Base-by-base conservation (phyloP, 1,284 basidiomycete genomes). In the Porogramme epimiltina region DNA sequence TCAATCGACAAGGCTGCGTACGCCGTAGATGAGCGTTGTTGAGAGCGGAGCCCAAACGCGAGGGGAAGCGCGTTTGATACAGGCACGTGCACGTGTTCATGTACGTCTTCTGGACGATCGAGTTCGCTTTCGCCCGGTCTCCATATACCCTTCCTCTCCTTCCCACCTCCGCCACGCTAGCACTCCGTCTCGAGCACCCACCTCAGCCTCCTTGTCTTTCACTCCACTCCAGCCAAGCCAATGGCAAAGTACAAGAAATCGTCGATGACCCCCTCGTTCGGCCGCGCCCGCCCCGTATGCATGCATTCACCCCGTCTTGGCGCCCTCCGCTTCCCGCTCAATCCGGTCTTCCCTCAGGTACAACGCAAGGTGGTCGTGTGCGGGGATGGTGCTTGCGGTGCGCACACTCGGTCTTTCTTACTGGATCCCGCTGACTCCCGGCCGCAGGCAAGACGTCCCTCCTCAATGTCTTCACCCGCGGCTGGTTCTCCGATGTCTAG, bases 301-400 rank as follows among this genome's bases (percentile, higher is more conserved):
- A 15, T 20, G 18, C 19, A 13, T 22, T 40, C 40, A 16, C 23
- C 45, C 31, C 19, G 18, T 20, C 9, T 39, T n/a, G n/a, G n/a
- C 13, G 24, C 37, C 34, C 26, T 36, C 22, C 34, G 38, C 42
- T 4, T n/a, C 15, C 20, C 25, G 6, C 24, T 18, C 43, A 23
- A 18, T 39, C 9, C 40, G 11, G 18, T 39, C 18, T 20, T 20
- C 43, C 18, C 18, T 11, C 28, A 85, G 81, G 64, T 87, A 42
- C 80, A 83, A 65, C 75, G 85, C 38, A 90, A 91, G 71, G 77
- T 90, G 5, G 89, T 91, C 2, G 87, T 97, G 6, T 87, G 93
- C 54, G 95, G 95, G 34, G 95, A 98, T 71, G 95, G 95, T 60
- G 95, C 93, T 44, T 94, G 90, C 64, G 94, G 94, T 86, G 67